Conservation (phyloP, 176 grass and related monocot species). For the Aegilops tauschii region DNA sequence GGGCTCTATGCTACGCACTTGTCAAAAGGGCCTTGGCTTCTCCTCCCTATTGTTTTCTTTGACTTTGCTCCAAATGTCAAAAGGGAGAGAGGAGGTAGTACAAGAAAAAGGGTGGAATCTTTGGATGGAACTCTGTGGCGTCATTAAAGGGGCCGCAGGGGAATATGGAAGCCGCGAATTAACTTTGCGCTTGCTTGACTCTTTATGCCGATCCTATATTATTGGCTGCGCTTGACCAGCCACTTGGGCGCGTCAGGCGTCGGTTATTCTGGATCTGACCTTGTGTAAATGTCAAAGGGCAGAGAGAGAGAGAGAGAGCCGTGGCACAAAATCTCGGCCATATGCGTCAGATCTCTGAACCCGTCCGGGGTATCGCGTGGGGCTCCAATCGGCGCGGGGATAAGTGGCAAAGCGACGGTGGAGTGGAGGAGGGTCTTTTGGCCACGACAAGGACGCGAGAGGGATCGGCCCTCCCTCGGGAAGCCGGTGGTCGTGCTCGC, state of each 20-base stretch:
- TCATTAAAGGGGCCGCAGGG: not conserved
- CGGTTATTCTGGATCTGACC: slow-evolving; percentile 34
- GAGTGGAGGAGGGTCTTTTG: slow-evolving; percentile 26
- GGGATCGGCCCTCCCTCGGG: not conserved
- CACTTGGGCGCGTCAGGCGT: not conserved
- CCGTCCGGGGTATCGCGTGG: not conserved
- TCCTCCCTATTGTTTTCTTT: not conserved
- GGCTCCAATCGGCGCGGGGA: slow-evolving; percentile 5
- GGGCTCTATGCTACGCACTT: not conserved
- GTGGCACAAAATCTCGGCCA: slow-evolving; percentile 6
- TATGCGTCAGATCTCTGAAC: slow-evolving; percentile 14
- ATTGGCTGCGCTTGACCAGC: slow-evolving; percentile 20
- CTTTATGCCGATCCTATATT: not conserved
- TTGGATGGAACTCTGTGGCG: not conserved
- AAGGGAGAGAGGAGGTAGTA: not conserved
- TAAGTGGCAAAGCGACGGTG: slow-evolving; percentile 36
- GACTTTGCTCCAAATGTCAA: slow-evolving; percentile 39
- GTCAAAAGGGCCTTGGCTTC: not conserved
- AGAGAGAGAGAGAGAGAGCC: too few species aligned
- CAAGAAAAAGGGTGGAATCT: slow-evolving; percentile 18
- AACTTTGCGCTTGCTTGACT: not conserved
- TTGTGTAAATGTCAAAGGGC: slow-evolving; percentile 41
- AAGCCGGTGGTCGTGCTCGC: too few species aligned
- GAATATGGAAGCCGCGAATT: not conserved
- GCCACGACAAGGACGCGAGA: slow-evolving; percentile 26